These are phyloP conservation scores for Pseudocercospora macadamiae DNA, from an alignment of 2,329 filamentous ascomycete species.

Conservation along the genomic window DNA sequence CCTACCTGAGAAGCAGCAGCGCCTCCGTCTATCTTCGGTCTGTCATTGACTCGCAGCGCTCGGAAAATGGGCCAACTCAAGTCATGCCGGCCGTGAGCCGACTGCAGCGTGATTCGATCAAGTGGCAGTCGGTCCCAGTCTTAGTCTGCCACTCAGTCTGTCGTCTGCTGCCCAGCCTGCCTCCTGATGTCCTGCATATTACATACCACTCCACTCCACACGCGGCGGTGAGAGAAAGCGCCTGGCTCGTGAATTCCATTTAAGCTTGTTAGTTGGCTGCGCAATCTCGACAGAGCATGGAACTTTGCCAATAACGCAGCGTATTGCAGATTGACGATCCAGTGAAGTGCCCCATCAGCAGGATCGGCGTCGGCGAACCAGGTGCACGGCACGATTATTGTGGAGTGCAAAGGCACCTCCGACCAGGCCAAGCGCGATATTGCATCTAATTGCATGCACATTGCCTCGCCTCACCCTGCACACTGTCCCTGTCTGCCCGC, in stretches of 20 bases:
- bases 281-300: slow-evolving; percentile 8
- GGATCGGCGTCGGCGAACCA: slow-evolving; percentile 4
- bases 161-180: no score
- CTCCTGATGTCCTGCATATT: background rate
- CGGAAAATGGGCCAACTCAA: background rate
- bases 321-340: slow-evolving; percentile 19
- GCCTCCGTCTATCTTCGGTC: slow-evolving; percentile 12
- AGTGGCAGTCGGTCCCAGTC: no score
- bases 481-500: no score
- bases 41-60: slow-evolving; percentile 8
- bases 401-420: background rate
- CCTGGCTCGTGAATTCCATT: background rate
- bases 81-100: slow-evolving; percentile 6
- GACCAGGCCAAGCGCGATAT: background rate
- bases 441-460: slow-evolving; percentile 3
- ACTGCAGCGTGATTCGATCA: slow-evolving; percentile 7
- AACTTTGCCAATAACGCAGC: slow-evolving; percentile 14
- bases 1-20: background rate
- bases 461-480: background rate
- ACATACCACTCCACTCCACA: background rate
- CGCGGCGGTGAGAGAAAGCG: background rate
- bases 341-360: slow-evolving; percentile 1
- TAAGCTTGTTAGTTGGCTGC: slow-evolving; percentile 10
- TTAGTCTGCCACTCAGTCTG: no score
- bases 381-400: slow-evolving; percentile 2